Conservation (phyloP, 1,139 yeast species). For the Candida glucosophila region DNA sequence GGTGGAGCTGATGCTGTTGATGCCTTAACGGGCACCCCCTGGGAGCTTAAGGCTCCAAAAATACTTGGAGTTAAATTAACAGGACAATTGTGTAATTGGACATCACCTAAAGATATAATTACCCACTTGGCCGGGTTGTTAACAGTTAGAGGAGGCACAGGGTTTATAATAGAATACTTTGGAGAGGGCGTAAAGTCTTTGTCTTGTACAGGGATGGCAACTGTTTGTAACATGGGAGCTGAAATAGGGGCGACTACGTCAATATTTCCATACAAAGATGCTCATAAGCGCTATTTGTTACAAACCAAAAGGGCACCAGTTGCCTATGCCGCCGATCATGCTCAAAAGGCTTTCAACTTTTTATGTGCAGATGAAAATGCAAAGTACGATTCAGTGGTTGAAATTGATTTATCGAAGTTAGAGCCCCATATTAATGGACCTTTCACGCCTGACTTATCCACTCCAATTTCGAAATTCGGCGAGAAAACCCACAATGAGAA, state of each 20-base stretch:
- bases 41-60: slow-evolving; percentile 98
- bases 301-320: slow-evolving; percentile 79
- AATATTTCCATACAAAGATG: slow-evolving; percentile 88
- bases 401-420: slow-evolving; percentile 62
- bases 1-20: slow-evolving; percentile 99
- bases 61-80: slow-evolving; percentile 85
- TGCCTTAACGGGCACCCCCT: slow-evolving; percentile 93
- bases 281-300: slow-evolving; percentile 70
- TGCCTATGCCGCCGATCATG: slow-evolving; percentile 69
- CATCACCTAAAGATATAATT: slow-evolving; percentile 93
- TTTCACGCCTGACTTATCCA: slow-evolving; percentile 88
- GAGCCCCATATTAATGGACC: slow-evolving; percentile 95
- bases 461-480: slow-evolving; percentile 71
- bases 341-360: slow-evolving; percentile 51
- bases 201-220: slow-evolving; percentile 98
- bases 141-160: slow-evolving; percentile 97
- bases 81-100: slow-evolving; percentile 84
- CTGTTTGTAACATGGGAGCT: slow-evolving; percentile 99
- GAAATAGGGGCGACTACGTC: slow-evolving; percentile 98
- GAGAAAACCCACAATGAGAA: slow-evolving; percentile 52
- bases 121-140: slow-evolving; percentile 80
- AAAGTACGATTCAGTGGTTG: slow-evolving; percentile 75
- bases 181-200: slow-evolving; percentile 85
- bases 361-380: slow-evolving; percentile 76
- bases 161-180: slow-evolving; percentile 87